Evolutionary conservation across 345 rosid species (phyloP).

Genomic region (sweet orange (Citrus sinensis)): DVS_A1.0 CM039164.1:21964501-21965000

Average conservation of each 20-base stretch:
- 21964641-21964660: slow-evolving; percentile 59
- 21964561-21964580: slow-evolving; percentile 74
- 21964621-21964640: slow-evolving; percentile 68
- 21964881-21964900: neutral
- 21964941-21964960: neutral
- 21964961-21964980: neutral
- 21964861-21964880: neutral
- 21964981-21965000: neutral
- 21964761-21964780: neutral
- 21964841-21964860: neutral
- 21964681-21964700: slow-evolving; percentile 55
- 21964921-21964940: neutral
- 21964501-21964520: slow-evolving; percentile 93
- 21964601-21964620: slow-evolving; percentile 85
- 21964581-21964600: slow-evolving; percentile 85
- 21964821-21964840: neutral
- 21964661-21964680: slow-evolving; percentile 58
- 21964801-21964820: neutral
- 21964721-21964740: neutral
- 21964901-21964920: no score
- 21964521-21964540: slow-evolving; percentile 70
- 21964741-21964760: neutral
- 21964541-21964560: slow-evolving; percentile 61
- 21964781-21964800: neutral
- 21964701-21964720: neutral